Conservation (phyloP, 2,329 filamentous ascomycete species). For the Dactylellina haptotyla region DNA sequence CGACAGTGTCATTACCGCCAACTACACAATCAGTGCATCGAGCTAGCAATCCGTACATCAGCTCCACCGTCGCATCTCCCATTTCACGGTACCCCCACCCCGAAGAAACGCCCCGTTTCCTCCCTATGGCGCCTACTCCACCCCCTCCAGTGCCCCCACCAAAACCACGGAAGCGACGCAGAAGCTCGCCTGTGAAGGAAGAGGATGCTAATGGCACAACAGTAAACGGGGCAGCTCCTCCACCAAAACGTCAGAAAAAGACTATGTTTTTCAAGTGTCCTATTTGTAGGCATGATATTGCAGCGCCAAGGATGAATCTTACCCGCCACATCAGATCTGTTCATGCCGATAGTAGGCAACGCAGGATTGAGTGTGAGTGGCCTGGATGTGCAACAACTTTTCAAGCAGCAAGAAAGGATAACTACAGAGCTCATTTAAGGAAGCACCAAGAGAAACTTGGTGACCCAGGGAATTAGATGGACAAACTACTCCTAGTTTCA, state of each 20-base stretch:
- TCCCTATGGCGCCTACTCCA: constrained; percentile 43
- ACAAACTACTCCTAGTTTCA: background rate
- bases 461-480: constrained; percentile 14
- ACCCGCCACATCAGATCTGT: constrained; percentile 49
- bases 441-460: constrained; percentile 50
- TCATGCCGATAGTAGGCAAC: constrained; percentile 47
- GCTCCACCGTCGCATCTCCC: constrained; percentile 25
- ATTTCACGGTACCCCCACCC: constrained; percentile 35
- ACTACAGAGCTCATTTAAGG: constrained; percentile 47
- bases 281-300: constrained; percentile 51
- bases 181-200: constrained; percentile 44
- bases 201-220: constrained; percentile 20
- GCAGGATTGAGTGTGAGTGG: constrained; percentile 51
- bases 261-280: constrained; percentile 48
- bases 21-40: constrained; percentile 13
- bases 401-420: constrained; percentile 51
- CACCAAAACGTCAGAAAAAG: constrained; percentile 47
- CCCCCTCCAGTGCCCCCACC: constrained; percentile 43
- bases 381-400: constrained; percentile 49
- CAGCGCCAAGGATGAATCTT: constrained; percentile 50
- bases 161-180: constrained; percentile 44
- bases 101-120: constrained; percentile 48
- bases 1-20: constrained; percentile 15
- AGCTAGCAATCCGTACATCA: constrained; percentile 22
- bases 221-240: constrained; percentile 6